Percentiles rank a stretch among this genome's conserved stretches.
Conservation (phyloP, 768 basidiomycete genomes). For the Rhizopogon sp. region DNA sequence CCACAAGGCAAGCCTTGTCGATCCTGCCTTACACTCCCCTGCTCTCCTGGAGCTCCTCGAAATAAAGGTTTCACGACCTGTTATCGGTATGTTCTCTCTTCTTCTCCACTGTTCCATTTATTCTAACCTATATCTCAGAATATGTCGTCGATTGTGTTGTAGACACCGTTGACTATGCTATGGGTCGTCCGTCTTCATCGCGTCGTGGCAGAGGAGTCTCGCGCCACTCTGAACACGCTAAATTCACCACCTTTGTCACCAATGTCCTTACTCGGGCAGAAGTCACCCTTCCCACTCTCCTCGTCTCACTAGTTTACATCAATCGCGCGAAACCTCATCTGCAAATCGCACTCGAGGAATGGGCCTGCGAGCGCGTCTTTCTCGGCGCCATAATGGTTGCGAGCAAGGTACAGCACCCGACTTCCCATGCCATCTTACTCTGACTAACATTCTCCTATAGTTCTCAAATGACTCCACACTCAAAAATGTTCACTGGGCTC, state of each 20-base stretch:
- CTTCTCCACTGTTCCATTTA: background rate
- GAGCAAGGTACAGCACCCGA: conserved; percentile 55
- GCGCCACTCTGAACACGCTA: conserved; percentile 45
- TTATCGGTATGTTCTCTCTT: conserved; percentile 52
- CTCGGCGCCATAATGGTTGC: conserved; percentile 86
- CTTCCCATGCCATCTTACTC: conserved; percentile 12
- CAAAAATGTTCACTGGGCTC: conserved; percentile 88
- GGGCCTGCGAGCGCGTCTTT: conserved; percentile 89
- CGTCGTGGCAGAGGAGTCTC: conserved; percentile 42
- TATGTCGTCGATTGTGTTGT: conserved; percentile 64
- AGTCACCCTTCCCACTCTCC: conserved; percentile 62
- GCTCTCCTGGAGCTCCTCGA: conserved; percentile 67
- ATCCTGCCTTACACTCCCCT: conserved; percentile 57
- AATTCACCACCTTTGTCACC: conserved; percentile 61
- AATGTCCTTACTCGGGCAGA: conserved; percentile 72
- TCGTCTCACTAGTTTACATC: conserved; percentile 73
- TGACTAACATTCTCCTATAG: conserved; percentile 26
- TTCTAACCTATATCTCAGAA: conserved; percentile 35
- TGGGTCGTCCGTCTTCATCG: conserved; percentile 60
- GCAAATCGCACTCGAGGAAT: conserved; percentile 76
- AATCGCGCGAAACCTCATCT: conserved; percentile 73
- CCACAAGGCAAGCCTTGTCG: conserved; percentile 53
- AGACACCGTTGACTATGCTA: conserved; percentile 73
- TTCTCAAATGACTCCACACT: conserved; percentile 87
- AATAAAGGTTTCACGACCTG: conserved; percentile 51